phyloP scores from a whole-genome alignment of 164 flowering plant genomes.

The Annona squamosa region DNA sequence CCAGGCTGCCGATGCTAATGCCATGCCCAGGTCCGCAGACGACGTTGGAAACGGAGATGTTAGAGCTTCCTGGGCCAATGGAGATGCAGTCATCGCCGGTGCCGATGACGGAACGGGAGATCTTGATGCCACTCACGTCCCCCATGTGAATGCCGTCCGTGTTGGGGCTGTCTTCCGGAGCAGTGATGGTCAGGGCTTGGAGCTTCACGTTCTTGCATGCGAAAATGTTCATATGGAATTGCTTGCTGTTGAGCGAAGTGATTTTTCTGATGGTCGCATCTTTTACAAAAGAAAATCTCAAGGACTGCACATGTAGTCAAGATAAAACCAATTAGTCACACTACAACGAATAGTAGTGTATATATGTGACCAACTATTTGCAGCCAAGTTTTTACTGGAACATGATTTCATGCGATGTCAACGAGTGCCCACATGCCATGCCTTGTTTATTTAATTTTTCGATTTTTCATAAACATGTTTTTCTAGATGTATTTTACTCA shows the following conservation, averaged over 20 bases:
- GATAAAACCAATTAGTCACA: no score
- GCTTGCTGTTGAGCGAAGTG: conserved; percentile 29
- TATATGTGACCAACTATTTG: no score
- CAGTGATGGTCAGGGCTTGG: conserved; percentile 7
- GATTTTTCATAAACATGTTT: no score
- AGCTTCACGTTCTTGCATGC: conserved; percentile 20
- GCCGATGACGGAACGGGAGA: conserved; percentile 10
- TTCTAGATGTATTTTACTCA: no score
- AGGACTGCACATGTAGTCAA: conserved; percentile 9
- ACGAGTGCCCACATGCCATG: no score
- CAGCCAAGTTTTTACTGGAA: no score
- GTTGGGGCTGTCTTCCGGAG: conserved; percentile 20
- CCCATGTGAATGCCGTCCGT: conserved; percentile 25
- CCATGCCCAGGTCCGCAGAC: conserved; percentile 45
- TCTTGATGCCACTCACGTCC: not conserved
- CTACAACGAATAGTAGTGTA: no score
- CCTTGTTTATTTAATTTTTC: no score
- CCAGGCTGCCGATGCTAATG: conserved; percentile 63
- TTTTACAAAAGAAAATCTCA: conserved; percentile 25
- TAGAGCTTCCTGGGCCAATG: conserved; percentile 22
- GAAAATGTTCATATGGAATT: conserved; percentile 26
- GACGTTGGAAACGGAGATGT: conserved; percentile 19
- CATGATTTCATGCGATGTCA: no score
- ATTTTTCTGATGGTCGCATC: conserved; percentile 17
- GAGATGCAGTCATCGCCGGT: conserved; percentile 39